Conservation (phyloP, 208 protist genomes). For the Trypanosoma brucei region DNA sequence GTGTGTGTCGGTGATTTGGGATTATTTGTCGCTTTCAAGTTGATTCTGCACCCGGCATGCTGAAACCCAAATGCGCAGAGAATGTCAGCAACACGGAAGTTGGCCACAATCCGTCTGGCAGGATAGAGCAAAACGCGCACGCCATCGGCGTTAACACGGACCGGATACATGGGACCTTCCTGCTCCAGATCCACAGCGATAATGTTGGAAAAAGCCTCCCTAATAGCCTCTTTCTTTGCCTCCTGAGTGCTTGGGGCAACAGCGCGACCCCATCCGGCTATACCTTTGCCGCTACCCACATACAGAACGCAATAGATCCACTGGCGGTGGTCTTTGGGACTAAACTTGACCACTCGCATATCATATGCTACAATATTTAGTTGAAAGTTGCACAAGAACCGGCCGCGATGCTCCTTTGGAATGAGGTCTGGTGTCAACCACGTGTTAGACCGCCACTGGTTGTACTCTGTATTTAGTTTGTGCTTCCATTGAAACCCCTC, state of each 20-base stretch:
- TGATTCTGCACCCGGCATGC: constrained; percentile 85
- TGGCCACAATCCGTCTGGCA: constrained; percentile 85
- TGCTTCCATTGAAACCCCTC: constrained; percentile 93
- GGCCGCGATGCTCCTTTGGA: constrained; percentile 86
- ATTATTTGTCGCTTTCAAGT: constrained; percentile 77
- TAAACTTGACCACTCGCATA: constrained; percentile 92
- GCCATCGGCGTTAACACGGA: constrained; percentile 87
- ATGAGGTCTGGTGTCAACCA: constrained; percentile 91
- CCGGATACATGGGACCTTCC: constrained; percentile 91
- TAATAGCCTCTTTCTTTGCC: constrained; percentile 87
- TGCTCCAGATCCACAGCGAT: constrained; percentile 92
- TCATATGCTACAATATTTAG: constrained; percentile 90
- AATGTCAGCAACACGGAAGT: constrained; percentile 89
- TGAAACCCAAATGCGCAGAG: constrained; percentile 93
- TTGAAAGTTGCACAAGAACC: constrained; percentile 93
- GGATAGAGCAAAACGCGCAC: constrained; percentile 87
- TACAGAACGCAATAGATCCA: constrained; percentile 92
- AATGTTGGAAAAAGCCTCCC: constrained; percentile 88
- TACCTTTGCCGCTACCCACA: constrained; percentile 88
- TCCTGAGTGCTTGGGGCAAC: constrained; percentile 89
- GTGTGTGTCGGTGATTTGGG: constrained; percentile 87
- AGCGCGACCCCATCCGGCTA: constrained; percentile 86
- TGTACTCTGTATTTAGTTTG: constrained; percentile 92
- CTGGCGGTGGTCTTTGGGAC: constrained; percentile 89
- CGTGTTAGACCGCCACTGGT: constrained; percentile 92